Base-by-base conservation (phyloP, 164 flowering plant species). In the Tinospora cordifolia region DNA sequence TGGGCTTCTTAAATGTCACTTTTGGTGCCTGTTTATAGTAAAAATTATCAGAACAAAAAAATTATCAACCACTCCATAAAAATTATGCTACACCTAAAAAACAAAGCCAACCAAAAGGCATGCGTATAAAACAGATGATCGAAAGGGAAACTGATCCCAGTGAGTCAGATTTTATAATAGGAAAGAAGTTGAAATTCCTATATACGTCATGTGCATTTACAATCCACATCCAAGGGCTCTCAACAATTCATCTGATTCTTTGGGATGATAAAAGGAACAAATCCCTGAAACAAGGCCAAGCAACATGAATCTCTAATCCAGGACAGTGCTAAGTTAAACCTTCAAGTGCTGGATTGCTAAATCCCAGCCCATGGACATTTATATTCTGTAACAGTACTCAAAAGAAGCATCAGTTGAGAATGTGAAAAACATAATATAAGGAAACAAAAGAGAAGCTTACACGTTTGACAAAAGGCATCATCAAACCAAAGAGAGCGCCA, bases 381-480 rank as follows among this genome's bases (percentile, higher is more conserved):
- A 54, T 54, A 54, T 19, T 47, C 47, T 21, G 17, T 25, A 46
- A 3, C 30, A 8, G 6, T 41, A 25, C 30, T 38, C 2, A 30
- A 41, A 44, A 25, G 73, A 51, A 46, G 25, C 11, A 70, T 5
- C 12, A 27, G 7, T 54, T 54, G 21, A 19, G 22, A 3, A 19
- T 5, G n/a, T 10, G 21, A 24, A 3, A 54, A 54, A 54, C 9
- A 2, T 19, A 21, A 54, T 19, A 54, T 19, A 2, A 36, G 11
- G 22, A 63, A 64, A 46, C 11, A 64, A 15, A 63, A 3, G 8
- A 66, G 14, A 8, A 66, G 78, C 87, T 71, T 82, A 91, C 97
- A 21, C 78, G 86, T 80, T 93, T 93, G 72, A 93, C 98, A 75
- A 93, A 93, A 73, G 97, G 98, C 97, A 93, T 91, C 98, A 93